Evolutionary conservation across 108 stramenopile species (phyloP), one percentile per base, ranked within the genome.

Genomic region (Aurantiochytrium sp.): DNA sequence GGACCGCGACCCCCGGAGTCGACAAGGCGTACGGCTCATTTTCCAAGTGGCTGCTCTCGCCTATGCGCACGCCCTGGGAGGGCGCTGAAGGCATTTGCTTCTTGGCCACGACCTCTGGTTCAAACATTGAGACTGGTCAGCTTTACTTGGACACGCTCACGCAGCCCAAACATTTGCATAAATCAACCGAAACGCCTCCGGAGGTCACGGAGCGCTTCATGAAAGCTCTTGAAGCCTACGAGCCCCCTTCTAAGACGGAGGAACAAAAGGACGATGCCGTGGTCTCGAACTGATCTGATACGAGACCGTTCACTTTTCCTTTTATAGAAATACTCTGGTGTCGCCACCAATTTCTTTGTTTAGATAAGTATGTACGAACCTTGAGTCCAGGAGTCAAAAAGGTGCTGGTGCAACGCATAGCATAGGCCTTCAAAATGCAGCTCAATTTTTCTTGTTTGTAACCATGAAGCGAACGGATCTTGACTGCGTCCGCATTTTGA

Each of bases 71-170:
- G 0, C 58, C 92, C 5, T 98, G 97, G 97, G 92, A 98, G 91
- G 97, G 97, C 29, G 92, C 97, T 0, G 97, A 98, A 92, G 97
- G 97, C 28, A 96, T 96, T 47, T 91, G 93, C 19, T 98, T 96
- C 96, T 87, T 98, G 49, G 93, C 92, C 89, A 88, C 89, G 12
- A 91, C 95, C 19, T 69, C 93, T 5, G 87, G 83, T 35, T 89
- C 90, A 18, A 92, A 95, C 59, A 49, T 98, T 19, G 92, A 95
- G 87, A 88, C 89, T 72, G 97, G 97, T 23, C 96, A 90, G 12
- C 95, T 97, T 60, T 98, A 98, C 87, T 92, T 98, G 83, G 97
- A 98, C 88, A 93, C 97, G 43, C 88, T 59, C 18, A 89, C 94
- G 10, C 96, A 96, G 58, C 76, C 64, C 5, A 97, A 97, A 72